Evolutionary conservation across 129 eudicot species (phyloP).

Genomic region (Glebionis coronaria): DNA sequence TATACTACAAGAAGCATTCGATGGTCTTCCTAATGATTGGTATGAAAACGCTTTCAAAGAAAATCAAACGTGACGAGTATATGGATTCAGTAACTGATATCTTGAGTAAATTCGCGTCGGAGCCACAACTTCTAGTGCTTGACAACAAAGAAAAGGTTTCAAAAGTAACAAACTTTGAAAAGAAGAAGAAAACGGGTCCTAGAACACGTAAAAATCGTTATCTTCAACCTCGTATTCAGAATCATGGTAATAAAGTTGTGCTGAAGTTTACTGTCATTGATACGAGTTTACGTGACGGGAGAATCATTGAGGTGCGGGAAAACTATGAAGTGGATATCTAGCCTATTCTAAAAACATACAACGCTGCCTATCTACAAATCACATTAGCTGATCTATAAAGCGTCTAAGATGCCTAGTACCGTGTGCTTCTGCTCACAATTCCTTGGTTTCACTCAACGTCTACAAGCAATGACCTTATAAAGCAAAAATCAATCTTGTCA

Average conservation of each 20-base stretch:
- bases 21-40: slow-evolving; percentile 57
- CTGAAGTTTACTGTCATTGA: slow-evolving; percentile 56
- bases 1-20: slow-evolving; percentile 38
- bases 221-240: slow-evolving; percentile 60
- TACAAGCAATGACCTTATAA: too few relatives aligned
- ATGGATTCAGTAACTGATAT: too few relatives aligned
- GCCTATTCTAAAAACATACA: too few relatives aligned
- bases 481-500: too few relatives aligned
- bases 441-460: too few relatives aligned
- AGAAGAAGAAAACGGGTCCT: slow-evolving; percentile 32
- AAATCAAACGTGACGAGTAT: slow-evolving; percentile 48
- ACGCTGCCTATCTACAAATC: too few relatives aligned
- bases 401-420: too few relatives aligned
- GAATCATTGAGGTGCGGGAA: slow-evolving; percentile 31
- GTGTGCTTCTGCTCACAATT: too few relatives aligned
- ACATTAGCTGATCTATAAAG: too few relatives aligned
- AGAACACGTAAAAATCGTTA: slow-evolving; percentile 40
- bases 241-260: slow-evolving; percentile 13
- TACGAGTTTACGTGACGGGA: slow-evolving; percentile 52
- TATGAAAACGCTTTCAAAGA: slow-evolving; percentile 52
- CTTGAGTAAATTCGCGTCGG: slow-evolving; percentile 47
- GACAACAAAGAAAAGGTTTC: slow-evolving; percentile 33
- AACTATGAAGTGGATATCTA: slow-evolving; percentile 22
- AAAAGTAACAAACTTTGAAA: slow-evolving; percentile 19
- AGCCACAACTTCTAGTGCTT: slow-evolving; percentile 56